Conservation (phyloP, 2,329 filamentous ascomycete genomes). For the Rasamsonia emersonii region DNA sequence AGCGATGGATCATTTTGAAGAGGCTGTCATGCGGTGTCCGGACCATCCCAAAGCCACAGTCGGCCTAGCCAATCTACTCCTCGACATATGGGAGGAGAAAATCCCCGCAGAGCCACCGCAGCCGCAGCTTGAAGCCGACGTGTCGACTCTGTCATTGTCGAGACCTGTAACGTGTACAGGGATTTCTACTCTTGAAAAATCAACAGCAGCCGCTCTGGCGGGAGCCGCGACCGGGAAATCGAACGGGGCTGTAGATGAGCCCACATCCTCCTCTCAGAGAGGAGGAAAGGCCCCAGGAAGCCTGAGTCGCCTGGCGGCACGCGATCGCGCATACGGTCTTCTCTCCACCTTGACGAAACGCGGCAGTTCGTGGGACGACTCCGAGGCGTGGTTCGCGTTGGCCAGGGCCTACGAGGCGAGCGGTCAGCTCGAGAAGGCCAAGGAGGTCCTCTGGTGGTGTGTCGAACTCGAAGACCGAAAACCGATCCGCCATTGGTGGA, state of each 20-base stretch:
- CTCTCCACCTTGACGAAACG: constrained; percentile 76
- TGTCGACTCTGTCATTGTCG: constrained; percentile 16
- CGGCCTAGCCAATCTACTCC: constrained; percentile 71
- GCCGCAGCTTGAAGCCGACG: constrained; percentile 18
- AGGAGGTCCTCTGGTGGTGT: constrained; percentile 94
- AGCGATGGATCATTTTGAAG: constrained; percentile 71
- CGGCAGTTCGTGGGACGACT: constrained; percentile 79
- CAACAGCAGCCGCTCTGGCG: not conserved
- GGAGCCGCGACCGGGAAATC: not conserved
- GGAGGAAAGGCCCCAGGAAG: constrained; percentile 57
- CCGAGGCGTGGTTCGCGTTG: constrained; percentile 87
- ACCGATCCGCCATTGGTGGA: constrained; percentile 70
- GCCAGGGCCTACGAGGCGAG: constrained; percentile 82
- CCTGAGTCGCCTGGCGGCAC: constrained; percentile 75
- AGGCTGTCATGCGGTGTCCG: constrained; percentile 67
- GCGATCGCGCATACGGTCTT: constrained; percentile 80
- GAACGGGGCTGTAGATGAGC: constrained; percentile 1
- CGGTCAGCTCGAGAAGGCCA: constrained; percentile 76
- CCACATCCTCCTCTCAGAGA: constrained; percentile 12
- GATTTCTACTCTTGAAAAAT: not conserved
- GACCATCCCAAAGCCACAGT: constrained; percentile 76
- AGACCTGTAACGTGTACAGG: not conserved
- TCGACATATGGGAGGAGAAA: constrained; percentile 67
- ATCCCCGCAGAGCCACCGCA: constrained; percentile 26
- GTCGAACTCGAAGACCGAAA: constrained; percentile 84